A percentile compares a stretch with the other conserved stretches of the same genome.
Conservation (phyloP, 352 stramenopile species). For the Globisporangium orthogonon region DNA sequence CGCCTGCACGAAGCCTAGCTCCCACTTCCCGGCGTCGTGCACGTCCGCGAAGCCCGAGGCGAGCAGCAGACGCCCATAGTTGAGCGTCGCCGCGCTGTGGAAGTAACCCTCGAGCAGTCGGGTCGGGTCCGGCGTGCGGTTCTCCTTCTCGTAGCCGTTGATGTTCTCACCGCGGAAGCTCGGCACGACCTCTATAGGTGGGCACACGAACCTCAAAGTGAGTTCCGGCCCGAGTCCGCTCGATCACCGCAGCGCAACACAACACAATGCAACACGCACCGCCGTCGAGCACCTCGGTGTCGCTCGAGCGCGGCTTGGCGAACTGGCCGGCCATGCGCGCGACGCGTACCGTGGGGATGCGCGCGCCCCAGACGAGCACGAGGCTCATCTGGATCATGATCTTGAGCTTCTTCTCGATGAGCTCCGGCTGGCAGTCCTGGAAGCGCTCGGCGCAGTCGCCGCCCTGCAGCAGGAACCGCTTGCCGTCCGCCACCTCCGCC, state of each 20-base stretch:
- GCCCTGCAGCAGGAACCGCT: constrained; percentile 97
- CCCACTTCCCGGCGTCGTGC: constrained; percentile 94
- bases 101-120: constrained; percentile 97
- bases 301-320: constrained; percentile 94
- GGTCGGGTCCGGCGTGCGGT: constrained; percentile 90
- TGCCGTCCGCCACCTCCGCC: constrained; percentile 91
- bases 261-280: constrained; percentile 15
- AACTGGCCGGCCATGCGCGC: constrained; percentile 98
- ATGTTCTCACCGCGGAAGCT: constrained; percentile 98
- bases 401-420: constrained; percentile 90
- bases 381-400: constrained; percentile 98
- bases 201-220: too few species aligned
- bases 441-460: constrained; percentile 98
- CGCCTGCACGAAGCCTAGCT: constrained; percentile 97
- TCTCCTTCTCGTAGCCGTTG: constrained; percentile 92
- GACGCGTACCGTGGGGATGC: constrained; percentile 96
- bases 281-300: constrained; percentile 92
- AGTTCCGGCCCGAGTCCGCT: too few species aligned
- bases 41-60: constrained; percentile 96
- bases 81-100: constrained; percentile 95
- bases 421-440: constrained; percentile 82
- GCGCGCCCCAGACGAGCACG: constrained; percentile 94
- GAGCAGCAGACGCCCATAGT: constrained; percentile 95
- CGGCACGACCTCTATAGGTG: constrained; percentile 88
- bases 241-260: not conserved